Conservation (phyloP, 768 basidiomycete genomes). For the Lentinula aciculospora region DNA sequence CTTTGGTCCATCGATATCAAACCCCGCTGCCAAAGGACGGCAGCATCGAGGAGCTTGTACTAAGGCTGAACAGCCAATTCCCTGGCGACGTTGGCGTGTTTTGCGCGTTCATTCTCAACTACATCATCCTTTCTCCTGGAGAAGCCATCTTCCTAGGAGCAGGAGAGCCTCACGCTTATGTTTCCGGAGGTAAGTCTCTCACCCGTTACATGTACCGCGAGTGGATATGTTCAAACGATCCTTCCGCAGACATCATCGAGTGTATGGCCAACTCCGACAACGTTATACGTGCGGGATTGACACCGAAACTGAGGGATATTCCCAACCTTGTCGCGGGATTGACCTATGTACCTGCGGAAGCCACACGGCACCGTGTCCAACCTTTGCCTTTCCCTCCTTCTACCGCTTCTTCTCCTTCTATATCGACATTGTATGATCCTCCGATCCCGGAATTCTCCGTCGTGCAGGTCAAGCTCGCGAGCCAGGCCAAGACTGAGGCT, state of each 20-base stretch:
- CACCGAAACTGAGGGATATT: slow-evolving; percentile 93
- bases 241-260: slow-evolving; percentile 84
- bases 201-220: slow-evolving; percentile 8
- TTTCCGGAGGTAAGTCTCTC: slow-evolving; percentile 70
- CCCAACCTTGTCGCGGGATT: slow-evolving; percentile 83
- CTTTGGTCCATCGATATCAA: slow-evolving; percentile 61
- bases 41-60: slow-evolving; percentile 52
- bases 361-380: slow-evolving; percentile 63
- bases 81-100: slow-evolving; percentile 92
- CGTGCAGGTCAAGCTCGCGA: slow-evolving; percentile 48
- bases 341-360: slow-evolving; percentile 73
- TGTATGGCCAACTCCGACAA: slow-evolving; percentile 99
- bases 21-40: slow-evolving; percentile 31
- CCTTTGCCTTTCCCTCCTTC: slow-evolving; percentile 45
- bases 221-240: not conserved
- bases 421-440: slow-evolving; percentile 70
- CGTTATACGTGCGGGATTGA: slow-evolving; percentile 96
- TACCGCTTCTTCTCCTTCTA: slow-evolving; percentile 18
- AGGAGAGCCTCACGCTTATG: slow-evolving; percentile 95
- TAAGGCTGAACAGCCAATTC: slow-evolving; percentile 65
- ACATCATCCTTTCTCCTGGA: slow-evolving; percentile 71
- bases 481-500: slow-evolving; percentile 30
- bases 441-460: slow-evolving; percentile 94
- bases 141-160: slow-evolving; percentile 95
- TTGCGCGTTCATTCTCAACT: slow-evolving; percentile 86